Conservation (phyloP, 441 rosid species). For the Brassica balearica region DNA sequence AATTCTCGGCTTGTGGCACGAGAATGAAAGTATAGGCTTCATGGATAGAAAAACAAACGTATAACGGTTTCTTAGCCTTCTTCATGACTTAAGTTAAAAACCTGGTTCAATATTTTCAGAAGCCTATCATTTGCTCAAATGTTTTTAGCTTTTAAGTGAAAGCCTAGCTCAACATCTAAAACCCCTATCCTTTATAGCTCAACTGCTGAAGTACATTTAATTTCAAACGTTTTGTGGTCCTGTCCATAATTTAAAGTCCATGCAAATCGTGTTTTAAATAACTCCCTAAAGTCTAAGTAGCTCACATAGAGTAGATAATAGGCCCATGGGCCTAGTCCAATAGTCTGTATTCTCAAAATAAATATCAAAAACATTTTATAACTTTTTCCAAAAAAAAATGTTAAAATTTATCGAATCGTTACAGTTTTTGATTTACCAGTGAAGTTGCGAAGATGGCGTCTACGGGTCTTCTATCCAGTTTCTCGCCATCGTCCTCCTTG, state of each 20-base stretch:
- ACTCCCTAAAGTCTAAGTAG: neutral
- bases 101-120: too few species aligned
- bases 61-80: too few species aligned
- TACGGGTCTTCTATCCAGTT: conserved; percentile 44
- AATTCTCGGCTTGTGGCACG: too few species aligned
- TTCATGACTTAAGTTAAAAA: too few species aligned
- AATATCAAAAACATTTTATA: neutral
- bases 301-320: neutral
- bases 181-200: too few species aligned
- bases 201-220: too few species aligned
- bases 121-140: too few species aligned
- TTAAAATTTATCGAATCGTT: conserved; percentile 14
- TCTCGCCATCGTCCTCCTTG: conserved; percentile 44
- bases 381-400: neutral
- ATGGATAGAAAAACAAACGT: too few species aligned
- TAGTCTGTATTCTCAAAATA: neutral
- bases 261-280: neutral
- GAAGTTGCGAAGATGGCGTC: conserved; percentile 53
- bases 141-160: too few species aligned
- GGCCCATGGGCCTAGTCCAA: conserved; percentile 25
- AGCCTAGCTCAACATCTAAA: too few species aligned
- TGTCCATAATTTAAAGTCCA: neutral
- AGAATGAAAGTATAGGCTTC: too few species aligned
- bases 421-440: conserved; percentile 4
- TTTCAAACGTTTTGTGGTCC: too few species aligned